Conservation (phyloP, 495 filamentous ascomycete genomes). For the Daldinia concentrica region DNA sequence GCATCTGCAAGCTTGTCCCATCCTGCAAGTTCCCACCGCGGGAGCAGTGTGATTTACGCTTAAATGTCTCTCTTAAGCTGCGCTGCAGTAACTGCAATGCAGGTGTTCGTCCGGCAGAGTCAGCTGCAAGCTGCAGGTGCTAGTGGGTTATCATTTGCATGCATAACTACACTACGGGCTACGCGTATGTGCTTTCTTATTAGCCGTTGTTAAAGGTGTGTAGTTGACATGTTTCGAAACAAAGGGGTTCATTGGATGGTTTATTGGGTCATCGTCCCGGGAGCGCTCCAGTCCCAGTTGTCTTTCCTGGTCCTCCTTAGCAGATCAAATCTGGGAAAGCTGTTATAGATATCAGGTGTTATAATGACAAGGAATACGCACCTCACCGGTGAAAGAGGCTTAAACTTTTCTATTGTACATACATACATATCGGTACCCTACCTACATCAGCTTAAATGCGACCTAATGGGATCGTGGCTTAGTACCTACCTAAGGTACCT, state of each 20-base stretch:
- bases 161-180: constrained; percentile 9
- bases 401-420: constrained; percentile 11
- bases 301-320: constrained; percentile 16
- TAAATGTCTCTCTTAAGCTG: constrained; percentile 31
- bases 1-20: constrained; percentile 16
- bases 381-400: constrained; percentile 23
- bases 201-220: constrained; percentile 6
- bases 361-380: constrained; percentile 25
- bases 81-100: constrained; percentile 42
- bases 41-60: constrained; percentile 34
- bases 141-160: constrained; percentile 23
- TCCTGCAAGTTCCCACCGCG: constrained; percentile 24
- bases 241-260: not conserved
- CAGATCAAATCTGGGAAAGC: constrained; percentile 35
- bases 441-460: too few relatives aligned
- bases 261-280: constrained; percentile 24
- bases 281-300: constrained; percentile 15
- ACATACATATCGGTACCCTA: not conserved
- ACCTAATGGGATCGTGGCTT: too few relatives aligned
- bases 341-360: constrained; percentile 21
- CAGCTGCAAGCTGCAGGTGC: constrained; percentile 26
- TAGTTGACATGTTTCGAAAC: constrained; percentile 40
- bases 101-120: constrained; percentile 23
- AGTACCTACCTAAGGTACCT: not conserved
- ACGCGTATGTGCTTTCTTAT: constrained; percentile 25